Evolutionary conservation across 2,329 filamentous ascomycete genomes (phyloP), one percentile per base, ranked within the genome.

Genomic region (Aspergillus eucalypticola): DNA sequence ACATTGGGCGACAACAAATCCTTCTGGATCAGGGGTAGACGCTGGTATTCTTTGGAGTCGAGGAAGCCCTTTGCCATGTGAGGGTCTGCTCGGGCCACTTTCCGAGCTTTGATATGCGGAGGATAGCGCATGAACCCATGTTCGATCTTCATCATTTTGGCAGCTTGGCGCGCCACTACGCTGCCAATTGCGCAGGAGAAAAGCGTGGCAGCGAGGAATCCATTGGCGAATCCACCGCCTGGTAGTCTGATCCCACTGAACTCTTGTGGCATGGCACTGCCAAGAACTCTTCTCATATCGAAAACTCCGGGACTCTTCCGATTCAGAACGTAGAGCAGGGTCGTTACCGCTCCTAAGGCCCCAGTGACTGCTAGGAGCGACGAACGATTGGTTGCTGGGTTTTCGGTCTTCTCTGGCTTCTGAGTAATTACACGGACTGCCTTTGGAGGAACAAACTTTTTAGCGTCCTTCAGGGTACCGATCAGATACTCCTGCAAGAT

Each of bases 21-120:
- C 21, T 71, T 72, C n/a, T 58, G 41, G 17, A 69, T 21, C 1
- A 86, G 73, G 0, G 80, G 79, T 13, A 86, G 75, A 4, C 71
- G 69, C 54, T 81, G 78, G 67, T 81, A 86, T 13, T 74, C 73
- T 21, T 79, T 74, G 0, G 83, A 76, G 42, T 83, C 78, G 21
- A 86, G 75, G 70, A 82, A 82, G 6, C 82, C 83, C 55, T 75
- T 68, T 53, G 74, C 66, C 58, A 75, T 69, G 23, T 82, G 76
- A 3, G 76, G 74, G 49, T 82, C 73, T 1, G 72, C 66, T 58
- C 75, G 76, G 41, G 73, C 69, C 21, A 71, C 63, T 63, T 72
- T 78, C 3, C 73, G 72, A 27, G 78, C 66, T 58, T 79, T 81
- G 57, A 76, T 73, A 63, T 79, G 78, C 57, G 23, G 79, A 70